These are phyloP conservation scores for Astragalus membranaceus DNA, from an alignment of 306 rosid genomes.

Conservation along the genomic window DNA sequence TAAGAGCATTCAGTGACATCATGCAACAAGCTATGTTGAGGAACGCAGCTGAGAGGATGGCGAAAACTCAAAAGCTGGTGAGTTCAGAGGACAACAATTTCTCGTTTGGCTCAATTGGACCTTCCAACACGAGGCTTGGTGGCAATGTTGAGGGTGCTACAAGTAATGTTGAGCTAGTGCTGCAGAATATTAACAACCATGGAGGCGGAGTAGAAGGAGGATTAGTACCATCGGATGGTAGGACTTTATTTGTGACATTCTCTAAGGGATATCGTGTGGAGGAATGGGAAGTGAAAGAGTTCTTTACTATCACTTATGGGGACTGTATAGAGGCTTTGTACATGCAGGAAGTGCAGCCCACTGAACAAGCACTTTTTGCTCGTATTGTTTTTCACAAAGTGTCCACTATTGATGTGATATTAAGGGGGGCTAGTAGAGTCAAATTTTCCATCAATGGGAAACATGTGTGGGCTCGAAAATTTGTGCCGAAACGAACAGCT, in stretches of 20 bases:
- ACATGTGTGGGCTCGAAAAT: constrained; percentile 69
- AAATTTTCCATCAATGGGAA: constrained; percentile 69
- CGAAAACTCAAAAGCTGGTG: neutral
- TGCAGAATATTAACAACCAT: neutral
- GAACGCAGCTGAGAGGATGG: neutral
- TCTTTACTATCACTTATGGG: constrained; percentile 33
- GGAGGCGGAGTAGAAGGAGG: neutral
- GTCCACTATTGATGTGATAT: constrained; percentile 35
- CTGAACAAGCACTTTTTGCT: constrained; percentile 58
- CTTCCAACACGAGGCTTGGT: neutral
- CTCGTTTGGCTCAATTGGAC: constrained; percentile 18
- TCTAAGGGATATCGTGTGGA: constrained; percentile 54
- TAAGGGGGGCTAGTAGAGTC: constrained; percentile 36
- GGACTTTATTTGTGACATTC: constrained; percentile 77
- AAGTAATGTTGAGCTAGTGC: neutral
- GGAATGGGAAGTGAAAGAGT: constrained; percentile 57
- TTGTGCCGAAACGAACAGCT: constrained; percentile 38
- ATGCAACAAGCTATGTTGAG: constrained; percentile 19
- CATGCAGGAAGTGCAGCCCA: constrained; percentile 46
- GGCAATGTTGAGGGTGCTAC: neutral
- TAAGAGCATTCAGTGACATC: constrained; percentile 45
- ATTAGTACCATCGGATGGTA: constrained; percentile 21
- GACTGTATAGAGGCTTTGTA: constrained; percentile 50
- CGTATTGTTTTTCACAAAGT: constrained; percentile 36
- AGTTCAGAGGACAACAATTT: neutral